phyloP scores from a whole-genome alignment of 2,329 filamentous ascomycete genomes.

The Pseudogymnoascus sp. region DNA sequence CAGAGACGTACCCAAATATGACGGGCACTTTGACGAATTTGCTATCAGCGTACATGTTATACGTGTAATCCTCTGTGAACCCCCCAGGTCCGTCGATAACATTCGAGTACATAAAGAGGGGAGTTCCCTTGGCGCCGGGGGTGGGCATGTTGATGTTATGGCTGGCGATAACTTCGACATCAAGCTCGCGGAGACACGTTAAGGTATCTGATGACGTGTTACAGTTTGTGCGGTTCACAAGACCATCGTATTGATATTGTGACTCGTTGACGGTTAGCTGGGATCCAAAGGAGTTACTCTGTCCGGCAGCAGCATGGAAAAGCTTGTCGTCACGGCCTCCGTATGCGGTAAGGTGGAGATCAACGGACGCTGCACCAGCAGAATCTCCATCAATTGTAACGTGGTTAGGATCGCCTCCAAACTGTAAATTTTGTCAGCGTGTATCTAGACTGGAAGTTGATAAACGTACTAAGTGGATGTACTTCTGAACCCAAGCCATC shows the following conservation, averaged over 20 bases:
- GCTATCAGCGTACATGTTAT: slow-evolving; percentile 40
- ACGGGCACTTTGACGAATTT: slow-evolving; percentile 46
- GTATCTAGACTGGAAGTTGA: not conserved
- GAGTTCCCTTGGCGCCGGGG: slow-evolving; percentile 29
- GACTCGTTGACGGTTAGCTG: not conserved
- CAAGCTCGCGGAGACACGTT: slow-evolving; percentile 38
- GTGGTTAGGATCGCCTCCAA: not conserved
- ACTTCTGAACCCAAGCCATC: slow-evolving; percentile 33
- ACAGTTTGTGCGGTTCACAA: not conserved
- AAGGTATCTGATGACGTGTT: slow-evolving; percentile 31
- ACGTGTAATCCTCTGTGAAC: slow-evolving; percentile 43
- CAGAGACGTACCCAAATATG: slow-evolving; percentile 34
- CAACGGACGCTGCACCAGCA: slow-evolving; percentile 14
- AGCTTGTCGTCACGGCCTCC: not conserved
- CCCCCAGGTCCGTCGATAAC: slow-evolving; percentile 40
- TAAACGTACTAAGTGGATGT: slow-evolving; percentile 39
- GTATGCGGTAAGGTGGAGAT: not conserved
- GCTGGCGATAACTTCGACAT: slow-evolving; percentile 34
- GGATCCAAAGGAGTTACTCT: not conserved
- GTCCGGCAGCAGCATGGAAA: not conserved
- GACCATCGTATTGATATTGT: not conserved
- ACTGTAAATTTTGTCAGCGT: not conserved
- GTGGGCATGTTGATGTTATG: slow-evolving; percentile 35
- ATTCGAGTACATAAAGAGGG: slow-evolving; percentile 46
- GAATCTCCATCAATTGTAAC: slow-evolving; percentile 2